Evolutionary conservation across 164 flowering plant genomes (phyloP).

Genomic region (Vitis amurensis): DNA sequence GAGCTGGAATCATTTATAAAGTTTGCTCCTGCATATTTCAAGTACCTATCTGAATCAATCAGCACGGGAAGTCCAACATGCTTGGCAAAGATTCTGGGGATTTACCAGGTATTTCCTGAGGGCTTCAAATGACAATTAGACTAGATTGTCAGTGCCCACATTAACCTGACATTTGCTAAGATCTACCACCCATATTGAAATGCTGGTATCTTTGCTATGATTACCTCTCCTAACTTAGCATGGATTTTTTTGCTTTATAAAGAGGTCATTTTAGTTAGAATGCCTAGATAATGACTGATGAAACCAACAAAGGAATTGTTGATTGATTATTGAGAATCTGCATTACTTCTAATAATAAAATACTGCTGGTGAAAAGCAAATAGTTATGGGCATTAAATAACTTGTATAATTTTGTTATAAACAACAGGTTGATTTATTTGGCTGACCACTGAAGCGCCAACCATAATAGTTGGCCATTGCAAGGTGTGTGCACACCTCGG

Average conservation of each 20-base stretch:
- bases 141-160: neutral
- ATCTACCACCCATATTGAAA: neutral
- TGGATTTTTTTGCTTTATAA: neutral
- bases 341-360: no score
- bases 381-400: no score
- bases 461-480: no score
- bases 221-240: neutral
- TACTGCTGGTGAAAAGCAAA: no score
- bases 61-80: slow-evolving; percentile 79
- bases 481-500: no score
- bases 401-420: no score
- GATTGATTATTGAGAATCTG: no score
- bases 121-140: neutral
- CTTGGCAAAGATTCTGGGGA: slow-evolving; percentile 92
- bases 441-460: no score
- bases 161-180: neutral
- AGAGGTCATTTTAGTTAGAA: neutral
- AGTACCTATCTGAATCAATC: slow-evolving; percentile 84
- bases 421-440: no score
- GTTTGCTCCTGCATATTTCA: slow-evolving; percentile 88
- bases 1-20: slow-evolving; percentile 92
- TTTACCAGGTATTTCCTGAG: slow-evolving; percentile 75
- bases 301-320: no score
- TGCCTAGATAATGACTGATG: neutral
- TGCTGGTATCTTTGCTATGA: neutral